A percentile compares a stretch with the other conserved stretches of the same genome.
Evolutionary conservation across 2,329 filamentous ascomycete species (phyloP).

Genomic region (Diaporthe sp.): DNA sequence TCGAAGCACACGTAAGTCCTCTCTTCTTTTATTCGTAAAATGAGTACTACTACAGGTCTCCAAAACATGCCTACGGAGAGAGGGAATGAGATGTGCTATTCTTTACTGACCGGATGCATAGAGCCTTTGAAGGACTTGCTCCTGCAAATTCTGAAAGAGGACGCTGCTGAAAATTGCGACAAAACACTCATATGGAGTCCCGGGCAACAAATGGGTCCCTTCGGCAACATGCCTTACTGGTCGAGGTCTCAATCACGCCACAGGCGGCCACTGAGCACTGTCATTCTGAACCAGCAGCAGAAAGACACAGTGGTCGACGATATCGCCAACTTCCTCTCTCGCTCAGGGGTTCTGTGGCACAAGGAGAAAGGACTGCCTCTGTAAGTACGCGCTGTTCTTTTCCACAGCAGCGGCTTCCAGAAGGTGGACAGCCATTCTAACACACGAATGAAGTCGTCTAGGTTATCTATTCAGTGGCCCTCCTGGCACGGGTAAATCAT

Average conservation of each 20-base stretch:
- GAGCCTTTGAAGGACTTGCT: conserved; percentile 37
- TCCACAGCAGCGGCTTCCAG: not conserved
- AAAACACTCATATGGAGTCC: conserved; percentile 36
- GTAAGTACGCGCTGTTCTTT: not conserved
- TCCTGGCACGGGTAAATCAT: conserved; percentile 39
- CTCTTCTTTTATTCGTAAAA: not conserved
- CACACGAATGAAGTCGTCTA: conserved; percentile 8
- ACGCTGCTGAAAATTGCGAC: conserved; percentile 21
- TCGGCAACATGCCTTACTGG: conserved; percentile 7
- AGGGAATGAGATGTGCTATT: not conserved
- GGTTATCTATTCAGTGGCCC: conserved; percentile 40
- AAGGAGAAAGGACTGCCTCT: conserved; percentile 39
- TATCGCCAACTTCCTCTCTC: conserved; percentile 35
- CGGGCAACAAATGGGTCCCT: not conserved
- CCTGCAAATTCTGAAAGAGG: conserved; percentile 34
- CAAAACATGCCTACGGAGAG: not conserved
- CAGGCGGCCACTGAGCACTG: conserved; percentile 32
- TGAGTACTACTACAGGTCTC: too few relatives aligned
- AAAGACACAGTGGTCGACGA: conserved; percentile 34
- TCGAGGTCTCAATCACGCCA: not conserved
- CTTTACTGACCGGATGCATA: not conserved
- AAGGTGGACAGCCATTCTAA: not conserved
- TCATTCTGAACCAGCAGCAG: conserved; percentile 36
- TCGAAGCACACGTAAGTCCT: conserved; percentile 31
- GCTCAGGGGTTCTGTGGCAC: conserved; percentile 36